These are phyloP conservation scores for Hypoxylon cercidicola DNA, from an alignment of 495 filamentous ascomycete species.

Conservation along the genomic window DNA sequence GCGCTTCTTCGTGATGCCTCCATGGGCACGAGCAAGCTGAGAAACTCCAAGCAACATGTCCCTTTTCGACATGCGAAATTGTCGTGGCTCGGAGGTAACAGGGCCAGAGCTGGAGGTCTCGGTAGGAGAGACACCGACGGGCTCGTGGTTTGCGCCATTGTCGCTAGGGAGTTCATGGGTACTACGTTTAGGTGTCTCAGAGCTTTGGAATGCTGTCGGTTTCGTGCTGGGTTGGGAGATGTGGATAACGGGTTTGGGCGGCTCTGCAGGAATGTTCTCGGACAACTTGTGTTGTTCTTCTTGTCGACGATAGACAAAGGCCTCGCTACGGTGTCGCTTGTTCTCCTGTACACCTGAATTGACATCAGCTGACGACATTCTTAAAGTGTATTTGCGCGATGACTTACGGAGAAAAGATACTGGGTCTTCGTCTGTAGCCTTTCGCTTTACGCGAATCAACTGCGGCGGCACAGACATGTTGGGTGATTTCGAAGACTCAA, in stretches of 20 bases:
- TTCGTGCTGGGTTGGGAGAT: constrained; percentile 28
- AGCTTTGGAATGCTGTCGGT: constrained; percentile 31
- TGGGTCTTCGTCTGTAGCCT: constrained; percentile 60
- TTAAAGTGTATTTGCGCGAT: constrained; percentile 22
- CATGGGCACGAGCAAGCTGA: constrained; percentile 27
- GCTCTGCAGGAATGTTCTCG: constrained; percentile 33
- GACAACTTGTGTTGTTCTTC: constrained; percentile 29
- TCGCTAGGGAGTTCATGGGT: constrained; percentile 7
- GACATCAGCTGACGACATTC: constrained; percentile 38
- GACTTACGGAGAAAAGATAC: constrained; percentile 63
- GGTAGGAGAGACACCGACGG: constrained; percentile 6
- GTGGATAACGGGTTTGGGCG: constrained; percentile 40
- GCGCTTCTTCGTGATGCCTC: constrained; percentile 51
- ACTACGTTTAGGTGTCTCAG: constrained; percentile 13
- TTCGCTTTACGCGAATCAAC: constrained; percentile 65
- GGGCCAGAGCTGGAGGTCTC: constrained; percentile 3
- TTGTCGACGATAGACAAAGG: constrained; percentile 58
- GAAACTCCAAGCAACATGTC: constrained; percentile 43
- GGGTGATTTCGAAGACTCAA: constrained; percentile 11
- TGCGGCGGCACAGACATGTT: constrained; percentile 62
- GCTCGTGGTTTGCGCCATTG: constrained; percentile 11
- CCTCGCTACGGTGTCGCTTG: constrained; percentile 55
- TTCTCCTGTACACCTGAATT: constrained; percentile 44
- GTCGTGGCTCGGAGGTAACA: constrained; percentile 43
- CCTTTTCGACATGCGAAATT: constrained; percentile 61